Base-by-base conservation (phyloP, 1,284 basidiomycete genomes). In the Coniferiporia weirii region DNA sequence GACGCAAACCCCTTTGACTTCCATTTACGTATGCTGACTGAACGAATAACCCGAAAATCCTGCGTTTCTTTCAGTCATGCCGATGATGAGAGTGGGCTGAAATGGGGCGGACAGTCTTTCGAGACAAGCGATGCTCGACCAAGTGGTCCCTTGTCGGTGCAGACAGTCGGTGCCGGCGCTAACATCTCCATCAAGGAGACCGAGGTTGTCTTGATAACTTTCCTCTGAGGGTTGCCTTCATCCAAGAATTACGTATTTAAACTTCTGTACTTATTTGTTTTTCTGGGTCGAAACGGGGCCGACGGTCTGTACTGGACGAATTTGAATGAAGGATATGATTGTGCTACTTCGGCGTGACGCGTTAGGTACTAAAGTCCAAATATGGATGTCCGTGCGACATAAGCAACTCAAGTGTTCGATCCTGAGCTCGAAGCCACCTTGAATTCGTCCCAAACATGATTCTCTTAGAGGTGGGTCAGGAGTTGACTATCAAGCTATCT, bases 51-150 rank as follows among this genome's bases (percentile, higher is more conserved):
- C 15, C 38, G 38, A 12, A 40, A 40, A 53, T 53, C 2, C 17
- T 54, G 49, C 45, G 54, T 49, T 43, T 40, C 44, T 20, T 46
- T 43, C 47, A 79, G 81, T 40, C 76, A 80, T 64, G 81, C 83
- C 13, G 81, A 85, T 64, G 82, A 81, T 62, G 75, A 73, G 0
- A 70, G 72, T 50, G 80, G 80, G 36, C 56, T 87, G 56, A 82
- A 75, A 0, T 86, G 83, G 83, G 85, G 78, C 52, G 84, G 84
- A 3, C 82, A 84, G 68, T 82, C 77, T 1, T 87, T 81, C 60
- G 85, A 87, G 68, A 86, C 83, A 0, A 52, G 64, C 36, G 72
- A 82, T 61, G 83, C 75, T 0, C 73, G 69, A 45, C 76, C 80
- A 15, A 68, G 64, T 10, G 83, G 84, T 0, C 56, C 22, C 8